These are phyloP conservation scores for Phytophthora tentaculata DNA, from an alignment of 352 stramenopile genomes.

Conservation along the genomic window DNA sequence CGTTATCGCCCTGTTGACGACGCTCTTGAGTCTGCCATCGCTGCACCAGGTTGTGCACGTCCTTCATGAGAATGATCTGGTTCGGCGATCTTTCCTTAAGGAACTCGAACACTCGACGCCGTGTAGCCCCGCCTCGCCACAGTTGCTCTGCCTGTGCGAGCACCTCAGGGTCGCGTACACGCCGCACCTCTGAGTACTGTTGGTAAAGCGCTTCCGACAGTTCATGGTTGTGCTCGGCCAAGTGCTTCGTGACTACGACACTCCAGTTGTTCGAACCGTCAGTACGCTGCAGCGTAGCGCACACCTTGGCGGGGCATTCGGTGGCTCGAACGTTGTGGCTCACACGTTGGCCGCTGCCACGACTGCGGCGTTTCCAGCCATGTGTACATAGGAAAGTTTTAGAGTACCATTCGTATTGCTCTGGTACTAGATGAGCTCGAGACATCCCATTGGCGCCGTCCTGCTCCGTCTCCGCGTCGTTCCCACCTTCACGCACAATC, in stretches of 20 bases:
- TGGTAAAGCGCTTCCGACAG: conserved; percentile 61
- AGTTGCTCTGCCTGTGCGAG: conserved; percentile 65
- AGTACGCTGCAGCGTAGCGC: conserved; percentile 68
- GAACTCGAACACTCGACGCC: conserved; percentile 76
- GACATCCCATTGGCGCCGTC: conserved; percentile 31
- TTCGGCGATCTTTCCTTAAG: conserved; percentile 66
- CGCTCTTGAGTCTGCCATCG: conserved; percentile 62
- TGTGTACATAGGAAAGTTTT: conserved; percentile 86
- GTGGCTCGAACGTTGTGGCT: conserved; percentile 75
- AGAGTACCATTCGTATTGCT: conserved; percentile 75
- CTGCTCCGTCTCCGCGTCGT: conserved; percentile 11
- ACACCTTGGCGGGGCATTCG: conserved; percentile 70
- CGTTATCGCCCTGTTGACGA: conserved; percentile 8
- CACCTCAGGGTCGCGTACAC: conserved; percentile 64
- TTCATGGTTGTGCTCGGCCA: conserved; percentile 78
- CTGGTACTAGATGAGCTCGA: conserved; percentile 57
- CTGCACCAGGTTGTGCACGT: conserved; percentile 82
- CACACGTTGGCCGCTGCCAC: conserved; percentile 70
- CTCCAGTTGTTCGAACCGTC: conserved; percentile 48
- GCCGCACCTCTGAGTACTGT: conserved; percentile 73
- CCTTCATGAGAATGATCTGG: conserved; percentile 76
- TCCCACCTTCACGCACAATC: conserved; percentile 31
- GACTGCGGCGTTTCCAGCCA: conserved; percentile 75
- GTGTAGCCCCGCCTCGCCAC: conserved; percentile 59
- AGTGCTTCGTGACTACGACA: conserved; percentile 77